Base-by-base conservation (phyloP, 164 flowering plant species). In the Magnolia officinalis region DNA sequence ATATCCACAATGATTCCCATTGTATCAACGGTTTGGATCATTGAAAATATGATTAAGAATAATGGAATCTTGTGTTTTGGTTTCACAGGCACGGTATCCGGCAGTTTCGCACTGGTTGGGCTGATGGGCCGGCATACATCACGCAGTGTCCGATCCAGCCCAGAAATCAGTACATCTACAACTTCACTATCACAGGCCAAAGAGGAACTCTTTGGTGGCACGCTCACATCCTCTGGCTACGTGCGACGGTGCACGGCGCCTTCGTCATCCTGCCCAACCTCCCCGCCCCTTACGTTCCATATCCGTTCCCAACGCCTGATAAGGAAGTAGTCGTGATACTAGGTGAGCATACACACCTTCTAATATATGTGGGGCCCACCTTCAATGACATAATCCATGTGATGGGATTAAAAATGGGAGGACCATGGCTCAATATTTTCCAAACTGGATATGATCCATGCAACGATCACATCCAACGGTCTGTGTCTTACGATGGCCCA, bases 101-200 rank as follows among this genome's bases (percentile, higher is more conserved):
- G 73, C 97, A 93, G 71, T 78, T 93, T 8, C 79, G 91, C 50
- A 93, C 97, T 1, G 97, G 96, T 0, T 93, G 97, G 97, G 84
- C 91, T 0, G 97, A 93, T 69, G 96, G 97, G 14, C 97, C 97
- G 1, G 96, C 94, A 16, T 93, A 90, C 76, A 87, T 91, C 65
- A 93, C 97, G 5, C 97, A 93, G 59, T 93, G 97, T 73, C 94
- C 96, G 0, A 93, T 93, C 73, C 96, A 83, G 76, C 80, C 93
- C 5, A 91, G 93, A 7, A 85, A 89, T 61, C 85, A 71, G 77
- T 93, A 82, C 72, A 75, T 85, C 6, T 93, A 93, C 85, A 93
- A 91, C 80, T 93, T 90, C 86, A 93, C 96, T 45, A 71, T 93
- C 11, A 91, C 91, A 0, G 94, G 96, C 11, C 94, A 91, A 75